Conservation (phyloP, 164 flowering plant genomes). For the Annona cherimola region DNA sequence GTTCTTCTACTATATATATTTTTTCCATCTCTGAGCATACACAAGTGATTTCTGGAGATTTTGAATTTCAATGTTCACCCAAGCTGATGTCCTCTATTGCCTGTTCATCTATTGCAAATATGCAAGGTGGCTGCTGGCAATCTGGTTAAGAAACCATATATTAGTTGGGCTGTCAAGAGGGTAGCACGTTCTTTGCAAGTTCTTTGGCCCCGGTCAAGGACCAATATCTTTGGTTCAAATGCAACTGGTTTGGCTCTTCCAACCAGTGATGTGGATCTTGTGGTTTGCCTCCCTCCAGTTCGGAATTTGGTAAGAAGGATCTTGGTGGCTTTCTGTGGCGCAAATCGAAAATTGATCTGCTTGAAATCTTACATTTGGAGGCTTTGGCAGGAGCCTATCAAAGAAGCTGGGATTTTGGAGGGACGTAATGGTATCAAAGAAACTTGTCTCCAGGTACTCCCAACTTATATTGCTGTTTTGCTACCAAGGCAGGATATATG, state of each 20-base stretch:
- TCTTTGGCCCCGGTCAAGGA: constrained; percentile 92
- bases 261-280: constrained; percentile 96
- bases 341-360: constrained; percentile 2
- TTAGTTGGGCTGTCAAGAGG: constrained; percentile 94
- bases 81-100: constrained; percentile 10
- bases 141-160: constrained; percentile 69
- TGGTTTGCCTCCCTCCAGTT: constrained; percentile 95
- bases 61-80: neutral
- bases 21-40: neutral
- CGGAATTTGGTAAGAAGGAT: constrained; percentile 71
- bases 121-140: constrained; percentile 80
- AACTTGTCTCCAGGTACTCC: constrained; percentile 90
- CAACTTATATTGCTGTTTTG: constrained; percentile 5
- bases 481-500: constrained; percentile 2
- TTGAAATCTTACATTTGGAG: constrained; percentile 1
- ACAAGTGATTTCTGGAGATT: neutral
- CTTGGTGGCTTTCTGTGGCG: constrained; percentile 2
- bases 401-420: constrained; percentile 98
- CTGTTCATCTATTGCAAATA: constrained; percentile 10
- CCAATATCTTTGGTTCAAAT: constrained; percentile 89
- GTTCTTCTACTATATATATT: neutral
- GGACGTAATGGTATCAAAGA: constrained; percentile 98
- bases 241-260: constrained; percentile 95
- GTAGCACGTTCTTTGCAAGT: constrained; percentile 94
- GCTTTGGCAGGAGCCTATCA: constrained; percentile 78